Evolutionary conservation across 2,329 filamentous ascomycete species (phyloP), one percentile per base, ranked within the genome.

Genomic region (Fusarium mexicanum): DNA sequence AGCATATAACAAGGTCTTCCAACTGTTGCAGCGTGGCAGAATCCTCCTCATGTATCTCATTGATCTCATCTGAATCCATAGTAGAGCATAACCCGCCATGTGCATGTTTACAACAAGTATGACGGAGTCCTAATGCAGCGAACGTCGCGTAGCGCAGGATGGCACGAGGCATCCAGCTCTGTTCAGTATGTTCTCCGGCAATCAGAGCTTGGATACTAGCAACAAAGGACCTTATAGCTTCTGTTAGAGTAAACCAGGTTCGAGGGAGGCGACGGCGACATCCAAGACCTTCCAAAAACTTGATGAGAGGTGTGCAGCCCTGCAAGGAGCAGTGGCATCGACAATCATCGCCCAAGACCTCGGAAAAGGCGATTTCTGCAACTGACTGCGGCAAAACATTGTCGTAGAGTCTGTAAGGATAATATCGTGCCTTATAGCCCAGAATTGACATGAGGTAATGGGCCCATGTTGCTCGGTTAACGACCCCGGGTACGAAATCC

Each of bases 311-410:
- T 0, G 41, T 47, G 14, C 55, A 59, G 5, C 55, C 40, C 24
- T 44, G 40, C 1, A 0, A n/a, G 7, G 55, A 59, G 31, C 55
- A 59, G 31, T 47, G 6, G 0, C 55, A 59, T 5, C 13, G 29
- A 11, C 55, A 47, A 4, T 59, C 37, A 13, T 59, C 55, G n/a
- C n/a, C 17, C 2, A 59, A 3, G 8, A 24, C 18, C n/a, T 33
- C 29, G 0, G 55, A 46, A 5, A 59, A 11, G 0, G 14, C 14
- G 0, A 7, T 2, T 1, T n/a, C 2, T 13, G 41, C n/a, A 6
- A 59, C n/a, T 11, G 51, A 11, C 37, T 18, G 26, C 0, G 51
- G 37, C 35, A 55, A 31, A n/a, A 2, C 11, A 31, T n/a, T 41
- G 0, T 53, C 31, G n/a, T 37, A 24, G 1, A 37, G 22, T 2